Conservation (phyloP, 768 basidiomycete species). For the Dioszegia aurantiaca region DNA sequence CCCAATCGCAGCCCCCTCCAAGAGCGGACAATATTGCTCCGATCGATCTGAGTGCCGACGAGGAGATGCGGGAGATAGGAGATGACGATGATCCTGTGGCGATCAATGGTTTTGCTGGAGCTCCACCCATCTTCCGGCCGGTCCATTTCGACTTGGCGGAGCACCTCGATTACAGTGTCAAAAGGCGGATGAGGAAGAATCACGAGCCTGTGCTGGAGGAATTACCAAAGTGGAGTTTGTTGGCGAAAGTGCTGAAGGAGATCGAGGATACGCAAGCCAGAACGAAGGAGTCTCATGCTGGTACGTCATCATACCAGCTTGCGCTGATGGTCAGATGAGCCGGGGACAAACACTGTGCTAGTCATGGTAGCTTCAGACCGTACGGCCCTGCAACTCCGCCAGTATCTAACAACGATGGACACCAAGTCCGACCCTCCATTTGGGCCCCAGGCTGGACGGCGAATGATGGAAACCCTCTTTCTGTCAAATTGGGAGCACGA, state of each 20-base stretch:
- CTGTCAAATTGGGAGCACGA: slow-evolving; percentile 47
- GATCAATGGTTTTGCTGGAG: slow-evolving; percentile 15
- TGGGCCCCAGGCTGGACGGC: slow-evolving; percentile 57
- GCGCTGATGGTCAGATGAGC: slow-evolving; percentile 42
- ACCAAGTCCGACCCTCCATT: slow-evolving; percentile 39
- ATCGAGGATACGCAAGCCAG: slow-evolving; percentile 68
- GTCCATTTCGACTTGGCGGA: slow-evolving; percentile 28
- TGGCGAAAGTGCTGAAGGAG: slow-evolving; percentile 82
- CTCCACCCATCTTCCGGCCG: slow-evolving; percentile 43
- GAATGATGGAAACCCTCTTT: slow-evolving; percentile 72
- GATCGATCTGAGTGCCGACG: slow-evolving; percentile 21
- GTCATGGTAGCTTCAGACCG: slow-evolving; percentile 82
- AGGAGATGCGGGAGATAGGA: slow-evolving; percentile 28
- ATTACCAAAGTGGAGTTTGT: slow-evolving; percentile 84
- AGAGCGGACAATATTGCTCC: background rate
- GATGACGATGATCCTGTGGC: slow-evolving; percentile 17
- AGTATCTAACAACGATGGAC: slow-evolving; percentile 69
- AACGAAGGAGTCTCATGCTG: slow-evolving; percentile 32
- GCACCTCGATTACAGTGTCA: slow-evolving; percentile 34
- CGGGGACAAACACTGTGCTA: slow-evolving; percentile 72
- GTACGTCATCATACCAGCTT: slow-evolving; percentile 19
- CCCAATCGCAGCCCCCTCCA: slow-evolving; percentile 36
- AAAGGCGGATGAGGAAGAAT: slow-evolving; percentile 68
- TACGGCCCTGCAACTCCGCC: slow-evolving; percentile 69
- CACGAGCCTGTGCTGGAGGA: slow-evolving; percentile 89